Evolutionary conservation across 2,329 filamentous ascomycete genomes (phyloP), one percentile per base, ranked within the genome.

Genomic region (Colletotrichum tropicicola): DNA sequence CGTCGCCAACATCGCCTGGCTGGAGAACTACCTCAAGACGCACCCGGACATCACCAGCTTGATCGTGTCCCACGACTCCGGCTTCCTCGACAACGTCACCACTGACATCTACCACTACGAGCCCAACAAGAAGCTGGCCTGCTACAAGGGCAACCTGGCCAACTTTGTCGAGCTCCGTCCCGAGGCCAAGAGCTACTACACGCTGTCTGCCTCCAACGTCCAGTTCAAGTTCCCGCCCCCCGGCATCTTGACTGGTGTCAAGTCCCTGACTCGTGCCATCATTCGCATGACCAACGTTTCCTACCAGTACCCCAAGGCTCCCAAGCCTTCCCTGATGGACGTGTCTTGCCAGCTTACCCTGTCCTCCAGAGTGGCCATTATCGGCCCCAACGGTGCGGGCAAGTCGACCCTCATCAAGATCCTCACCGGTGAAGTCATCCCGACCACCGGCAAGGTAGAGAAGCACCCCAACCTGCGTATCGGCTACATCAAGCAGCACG

Each of bases 91-190:
- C 76, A 94, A 95, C 69, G 94, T 99, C 70, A 98, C 95, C 75
- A 99, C 96, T 6, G 96, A 99, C 76, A 98, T 99, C 75, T 98
- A 98, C 83, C 96, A 99, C 83, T 99, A 99, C 81, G 96, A 99
- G 80, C 88, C 88, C 25, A 89, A 90, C 79, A 99, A 99, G 89
- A 99, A 98, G 84, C 87, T 99, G 28, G 90, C 90, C 21, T 90
- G 89, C 80, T 95, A 93, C 87, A 91, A 90, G 82, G 92, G 92
- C 69, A 95, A 96, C 79, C 83, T 96, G 62, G 88, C 89, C 19
- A 89, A 85, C 32, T 98, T 99, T 75, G 96, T 99, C 76, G 87
- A 92, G 80, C 83, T 93, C 70, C 93, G 93, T 75, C 96, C 96
- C 12, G 96, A 98, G 81, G 96, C 92, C 67, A 98, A 97, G 87